Evolutionary conservation across 208 protist species (phyloP).

Genomic region (Crithidia fasciculata): DNA sequence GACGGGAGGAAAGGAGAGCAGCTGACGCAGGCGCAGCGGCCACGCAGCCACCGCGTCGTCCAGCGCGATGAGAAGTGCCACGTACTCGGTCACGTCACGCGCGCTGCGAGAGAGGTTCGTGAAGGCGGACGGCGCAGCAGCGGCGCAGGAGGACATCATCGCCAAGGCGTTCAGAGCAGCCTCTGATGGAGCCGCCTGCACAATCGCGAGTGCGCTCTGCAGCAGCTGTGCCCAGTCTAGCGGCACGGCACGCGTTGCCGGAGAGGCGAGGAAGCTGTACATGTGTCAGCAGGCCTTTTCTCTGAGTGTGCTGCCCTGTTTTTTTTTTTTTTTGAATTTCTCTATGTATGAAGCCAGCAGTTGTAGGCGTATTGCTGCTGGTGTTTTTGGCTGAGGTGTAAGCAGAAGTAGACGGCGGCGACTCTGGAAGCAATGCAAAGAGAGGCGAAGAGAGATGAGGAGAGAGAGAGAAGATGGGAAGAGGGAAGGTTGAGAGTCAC

Average conservation of each 20-base stretch:
- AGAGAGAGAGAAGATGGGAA: not conserved
- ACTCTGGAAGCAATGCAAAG: not conserved
- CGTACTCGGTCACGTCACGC: constrained; percentile 44
- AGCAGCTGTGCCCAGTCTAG: constrained; percentile 58
- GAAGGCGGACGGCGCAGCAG: constrained; percentile 35
- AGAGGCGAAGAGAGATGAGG: constrained; percentile 4
- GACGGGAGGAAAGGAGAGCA: constrained; percentile 31
- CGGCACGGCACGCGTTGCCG: constrained; percentile 32
- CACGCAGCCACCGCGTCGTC: constrained; percentile 48
- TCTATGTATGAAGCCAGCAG: no score
- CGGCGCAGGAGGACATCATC: constrained; percentile 60
- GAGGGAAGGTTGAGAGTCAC: not conserved
- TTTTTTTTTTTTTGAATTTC: no score
- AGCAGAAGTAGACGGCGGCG: not conserved
- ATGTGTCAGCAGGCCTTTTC: not conserved
- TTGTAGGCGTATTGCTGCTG: no score
- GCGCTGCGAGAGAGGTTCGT: constrained; percentile 32
- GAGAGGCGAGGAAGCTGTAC: constrained; percentile 33
- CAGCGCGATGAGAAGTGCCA: constrained; percentile 50
- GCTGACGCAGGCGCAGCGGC: constrained; percentile 48
- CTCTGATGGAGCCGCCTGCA: constrained; percentile 28
- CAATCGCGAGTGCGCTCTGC: constrained; percentile 26
- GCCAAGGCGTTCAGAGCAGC: constrained; percentile 36
- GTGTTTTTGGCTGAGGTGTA: no score
- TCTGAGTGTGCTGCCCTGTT: no score